Evolutionary conservation across 106 monocot species (phyloP), one percentile per base, ranked within the genome.

Genomic region (Dioscorea dumetorum): DNA sequence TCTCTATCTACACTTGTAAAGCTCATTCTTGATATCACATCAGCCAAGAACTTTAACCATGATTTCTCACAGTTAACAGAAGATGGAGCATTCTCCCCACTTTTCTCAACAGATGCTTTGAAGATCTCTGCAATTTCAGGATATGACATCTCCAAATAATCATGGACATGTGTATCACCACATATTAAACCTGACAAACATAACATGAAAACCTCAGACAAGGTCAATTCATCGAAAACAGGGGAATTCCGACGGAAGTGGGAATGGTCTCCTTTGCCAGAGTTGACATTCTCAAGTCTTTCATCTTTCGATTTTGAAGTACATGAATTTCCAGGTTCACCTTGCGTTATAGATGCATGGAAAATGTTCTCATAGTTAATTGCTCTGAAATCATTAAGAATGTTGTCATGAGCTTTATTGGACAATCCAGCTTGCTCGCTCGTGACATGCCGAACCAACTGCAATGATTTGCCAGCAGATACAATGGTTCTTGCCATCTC

Each of bases 381-480:
- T 41, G 41, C 6, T 66, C 48, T 31, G 23, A 15, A 31, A 48
- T 49, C 22, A 67, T 58, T 19, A 58, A 28, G 57, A 0, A 41
- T 41, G 6, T 41, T 41, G 41, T 41, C 41, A 41, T 41, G 41
- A 41, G 41, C 41, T 41, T 41, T 41, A 64, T 64, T 3, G 4
- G 63, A 32, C 33, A 53, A 23, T 63, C 67, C 34, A 73, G 51
- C 48, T 75, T 53, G 35, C 49, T 84, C 76, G 60, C 77, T 68
- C 49, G 48, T 74, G 76, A 74, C 78, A 75, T 89, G 80, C 65
- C 60, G 84, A 67, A 89, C 73, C 66, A 97, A 81, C 77, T 97
- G 91, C 73, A 91, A 81, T 57, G 95, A 97, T 86, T 97, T 97
- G 23, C 95, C 95, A 82, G 95, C 86, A 82, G 95, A 97, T 67